Conservation (phyloP, 1,139 yeast genomes). For the Hyphopichia pseudoburtonii region DNA sequence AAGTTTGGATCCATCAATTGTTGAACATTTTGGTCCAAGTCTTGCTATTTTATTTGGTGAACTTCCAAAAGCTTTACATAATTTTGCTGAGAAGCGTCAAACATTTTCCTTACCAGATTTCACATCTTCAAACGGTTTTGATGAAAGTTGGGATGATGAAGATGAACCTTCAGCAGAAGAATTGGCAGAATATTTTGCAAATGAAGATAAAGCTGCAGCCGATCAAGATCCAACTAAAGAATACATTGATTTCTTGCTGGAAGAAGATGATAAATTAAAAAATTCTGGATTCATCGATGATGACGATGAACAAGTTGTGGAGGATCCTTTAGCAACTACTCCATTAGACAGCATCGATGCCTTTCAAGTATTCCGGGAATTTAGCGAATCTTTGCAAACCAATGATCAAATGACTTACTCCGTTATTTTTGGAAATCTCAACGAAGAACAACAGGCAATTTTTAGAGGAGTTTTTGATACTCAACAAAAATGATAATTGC, state of each 20-base stretch:
- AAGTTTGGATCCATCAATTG: slow-evolving; percentile 17
- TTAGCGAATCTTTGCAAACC: slow-evolving; percentile 7
- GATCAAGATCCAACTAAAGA: slow-evolving; percentile 38
- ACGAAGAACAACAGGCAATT: slow-evolving; percentile 8
- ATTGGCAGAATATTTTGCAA: slow-evolving; percentile 6
- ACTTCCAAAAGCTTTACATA: slow-evolving; percentile 70
- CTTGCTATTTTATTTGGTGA: slow-evolving; percentile 52
- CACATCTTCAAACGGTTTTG: slow-evolving; percentile 1
- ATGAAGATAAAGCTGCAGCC: slow-evolving; percentile 41
- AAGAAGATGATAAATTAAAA: slow-evolving; percentile 41
- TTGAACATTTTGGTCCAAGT: slow-evolving; percentile 40
- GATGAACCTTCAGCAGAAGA: slow-evolving; percentile 18
- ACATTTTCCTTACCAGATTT: slow-evolving; percentile 3
- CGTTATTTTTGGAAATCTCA: slow-evolving; percentile 12
- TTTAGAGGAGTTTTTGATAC: slow-evolving; percentile 9
- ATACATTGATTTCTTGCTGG: slow-evolving; percentile 43
- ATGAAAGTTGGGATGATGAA: slow-evolving; percentile 10
- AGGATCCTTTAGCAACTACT: slow-evolving; percentile 79
- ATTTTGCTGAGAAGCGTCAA: slow-evolving; percentile 52
- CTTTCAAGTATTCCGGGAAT: slow-evolving; percentile 27
- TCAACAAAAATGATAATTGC: background rate
- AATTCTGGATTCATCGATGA: slow-evolving; percentile 38
- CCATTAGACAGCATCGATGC: slow-evolving; percentile 76
- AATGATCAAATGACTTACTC: slow-evolving; percentile 11
- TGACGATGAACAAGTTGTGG: slow-evolving; percentile 61